Conservation (phyloP, 495 filamentous ascomycete genomes). For the Talaromyces borbonicus region DNA sequence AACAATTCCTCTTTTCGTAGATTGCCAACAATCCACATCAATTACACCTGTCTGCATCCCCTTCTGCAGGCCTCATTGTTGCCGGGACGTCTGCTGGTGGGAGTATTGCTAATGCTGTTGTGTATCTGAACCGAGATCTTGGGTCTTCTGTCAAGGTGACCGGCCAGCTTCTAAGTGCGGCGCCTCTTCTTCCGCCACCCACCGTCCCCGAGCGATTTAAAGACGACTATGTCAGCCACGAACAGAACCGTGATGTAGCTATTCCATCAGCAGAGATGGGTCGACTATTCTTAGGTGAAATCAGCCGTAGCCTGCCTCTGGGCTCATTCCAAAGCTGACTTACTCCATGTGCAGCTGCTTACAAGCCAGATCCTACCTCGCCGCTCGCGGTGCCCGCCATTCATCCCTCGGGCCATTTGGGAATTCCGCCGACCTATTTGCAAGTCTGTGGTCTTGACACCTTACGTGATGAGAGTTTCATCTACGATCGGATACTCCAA, state of each 20-base stretch:
- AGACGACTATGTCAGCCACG: background rate
- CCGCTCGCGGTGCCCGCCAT: background rate
- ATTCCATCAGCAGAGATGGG: background rate
- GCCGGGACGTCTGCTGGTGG: slow-evolving; percentile 82
- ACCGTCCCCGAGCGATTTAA: background rate
- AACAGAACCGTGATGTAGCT: background rate
- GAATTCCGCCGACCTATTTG: background rate
- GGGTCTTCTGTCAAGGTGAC: background rate
- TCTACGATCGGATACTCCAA: background rate
- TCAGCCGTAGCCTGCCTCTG: too few relatives aligned
- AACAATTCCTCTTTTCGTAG: too few relatives aligned
- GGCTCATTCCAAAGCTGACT: too few relatives aligned
- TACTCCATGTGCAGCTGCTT: background rate
- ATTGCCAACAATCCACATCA: background rate
- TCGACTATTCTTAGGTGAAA: too few relatives aligned
- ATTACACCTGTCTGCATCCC: background rate
- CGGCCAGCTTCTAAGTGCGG: background rate
- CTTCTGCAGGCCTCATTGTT: slow-evolving; percentile 48
- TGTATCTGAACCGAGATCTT: background rate
- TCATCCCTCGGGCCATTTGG: background rate
- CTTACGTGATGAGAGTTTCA: background rate
- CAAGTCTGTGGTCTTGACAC: background rate
- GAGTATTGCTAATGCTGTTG: slow-evolving; percentile 70
- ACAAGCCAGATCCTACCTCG: background rate
- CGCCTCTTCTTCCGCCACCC: background rate